A percentile compares a stretch with the other conserved stretches of the same genome.
These are phyloP conservation scores for Pichia sp. DNA, from an alignment of 1,139 yeast genomes.

Conservation along the genomic window DNA sequence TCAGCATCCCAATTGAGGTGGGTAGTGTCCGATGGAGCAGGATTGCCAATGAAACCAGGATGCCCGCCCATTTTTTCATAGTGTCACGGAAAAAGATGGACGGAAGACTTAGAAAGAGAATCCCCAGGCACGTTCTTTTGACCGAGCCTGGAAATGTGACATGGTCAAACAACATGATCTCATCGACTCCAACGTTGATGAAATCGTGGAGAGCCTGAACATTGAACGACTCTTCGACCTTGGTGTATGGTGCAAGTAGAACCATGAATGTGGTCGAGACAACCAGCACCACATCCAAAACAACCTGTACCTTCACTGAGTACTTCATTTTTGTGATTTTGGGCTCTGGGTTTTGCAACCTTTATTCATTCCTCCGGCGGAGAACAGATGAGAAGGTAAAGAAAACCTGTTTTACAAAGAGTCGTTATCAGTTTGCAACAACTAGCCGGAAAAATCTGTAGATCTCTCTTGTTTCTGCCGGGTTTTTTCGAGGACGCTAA, in stretches of 20 bases:
- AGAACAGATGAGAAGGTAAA: no score
- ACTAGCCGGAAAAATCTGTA: no score
- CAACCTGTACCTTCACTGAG: not conserved
- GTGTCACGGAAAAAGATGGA: slow-evolving; percentile 16
- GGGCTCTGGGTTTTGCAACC: no score
- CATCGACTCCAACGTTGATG: slow-evolving; percentile 54
- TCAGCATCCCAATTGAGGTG: slow-evolving; percentile 4
- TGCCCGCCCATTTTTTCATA: slow-evolving; percentile 46
- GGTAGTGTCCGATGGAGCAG: slow-evolving; percentile 27
- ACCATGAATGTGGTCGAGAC: slow-evolving; percentile 23
- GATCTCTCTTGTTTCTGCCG: no score
- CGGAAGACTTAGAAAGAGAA: slow-evolving; percentile 48
- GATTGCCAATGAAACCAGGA: slow-evolving; percentile 40
- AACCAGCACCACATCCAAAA: slow-evolving; percentile 25
- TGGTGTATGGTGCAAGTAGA: slow-evolving; percentile 67
- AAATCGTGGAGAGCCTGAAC: slow-evolving; percentile 88
- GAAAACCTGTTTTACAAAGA: no score
- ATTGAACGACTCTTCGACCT: slow-evolving; percentile 92
- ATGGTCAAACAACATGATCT: slow-evolving; percentile 62
- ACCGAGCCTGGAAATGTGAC: slow-evolving; percentile 80
- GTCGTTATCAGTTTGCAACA: no score
- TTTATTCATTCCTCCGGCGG: no score
- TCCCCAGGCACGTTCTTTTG: slow-evolving; percentile 79
- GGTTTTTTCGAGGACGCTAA: no score
- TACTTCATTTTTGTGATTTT: not conserved